Base-by-base conservation (phyloP, 441 rosid genomes). In the Bocquillonia castaneifolia region DNA sequence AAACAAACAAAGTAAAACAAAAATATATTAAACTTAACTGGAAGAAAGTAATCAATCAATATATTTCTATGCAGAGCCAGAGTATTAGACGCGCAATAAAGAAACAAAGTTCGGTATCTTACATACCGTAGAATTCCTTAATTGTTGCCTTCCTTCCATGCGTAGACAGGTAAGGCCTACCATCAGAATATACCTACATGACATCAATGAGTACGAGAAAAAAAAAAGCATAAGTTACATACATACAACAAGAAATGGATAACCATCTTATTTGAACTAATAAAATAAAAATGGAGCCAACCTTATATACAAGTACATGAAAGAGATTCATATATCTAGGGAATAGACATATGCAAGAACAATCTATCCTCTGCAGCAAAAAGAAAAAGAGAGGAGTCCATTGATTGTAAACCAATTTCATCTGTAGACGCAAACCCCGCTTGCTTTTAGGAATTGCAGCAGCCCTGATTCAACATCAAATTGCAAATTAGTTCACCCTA, bases 61-160 rank as follows among this genome's bases (percentile, higher is more conserved):
- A 40, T 28, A 48, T 26, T 58, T 44, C 5, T 17, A 68, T 18
- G 0, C n/a, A 3, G 13, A 20, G 0, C 17, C 44, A 20, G 25
- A 32, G 15, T 31, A 31, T 40, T 29, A 36, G 29, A 47, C 2
- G 5, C 3, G 66, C 37, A 62, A 44, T 17, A 62, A 42, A 18
- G 26, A 5, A 22, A 13, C 48, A 47, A 60, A 3, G 2, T 58
- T 28, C 51, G 22, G 53, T 26, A 48, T 59, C 44, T 64, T 63
- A 65, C 81, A 76, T 69, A 91, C 99, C 89, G 66, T 94, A 94
- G 76, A 94, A 94, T 23, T 93, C 96, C 73, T 82, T 86, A 71
- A 91, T 75, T 6, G 97, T 84, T 20, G 97, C 95, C 76, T 93
- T 93, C 76, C 98, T 88, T 72, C 96, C 97, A 66, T 78, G 84